A percentile compares a stretch with the other conserved stretches of the same genome.
These are phyloP conservation scores for Globisporangium carolinianum DNA, from an alignment of 352 stramenopile genomes.

Conservation along the genomic window DNA sequence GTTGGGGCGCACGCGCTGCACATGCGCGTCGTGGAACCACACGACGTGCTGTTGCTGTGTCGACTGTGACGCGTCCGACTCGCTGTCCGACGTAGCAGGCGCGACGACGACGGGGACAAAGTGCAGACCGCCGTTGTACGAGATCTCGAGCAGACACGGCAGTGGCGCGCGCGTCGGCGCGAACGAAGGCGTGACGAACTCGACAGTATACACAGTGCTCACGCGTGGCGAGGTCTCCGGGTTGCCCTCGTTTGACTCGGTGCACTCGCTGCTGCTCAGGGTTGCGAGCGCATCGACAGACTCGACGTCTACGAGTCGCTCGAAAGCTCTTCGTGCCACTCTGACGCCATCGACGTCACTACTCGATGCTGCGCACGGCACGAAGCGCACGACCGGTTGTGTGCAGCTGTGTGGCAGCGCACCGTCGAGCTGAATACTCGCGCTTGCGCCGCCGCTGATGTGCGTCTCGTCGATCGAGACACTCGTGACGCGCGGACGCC, in stretches of 20 bases:
- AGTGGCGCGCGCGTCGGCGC: conserved; percentile 11
- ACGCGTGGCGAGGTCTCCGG: conserved; percentile 1
- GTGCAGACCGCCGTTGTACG: conserved; percentile 40
- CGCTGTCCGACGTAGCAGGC: background rate
- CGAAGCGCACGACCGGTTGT: conserved; percentile 30
- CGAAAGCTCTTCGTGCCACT: background rate
- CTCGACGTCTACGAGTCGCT: background rate
- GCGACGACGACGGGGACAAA: conserved; percentile 31
- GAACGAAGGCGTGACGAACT: conserved; percentile 24
- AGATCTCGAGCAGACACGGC: conserved; percentile 42
- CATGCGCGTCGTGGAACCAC: conserved; percentile 33
- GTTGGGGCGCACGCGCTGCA: conserved; percentile 40
- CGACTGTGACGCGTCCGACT: background rate
- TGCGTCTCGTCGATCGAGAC: conserved; percentile 39
- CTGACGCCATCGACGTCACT: background rate
- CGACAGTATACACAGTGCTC: conserved; percentile 7
- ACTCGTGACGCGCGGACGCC: conserved; percentile 23
- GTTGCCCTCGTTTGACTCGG: background rate
- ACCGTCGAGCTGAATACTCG: conserved; percentile 29
- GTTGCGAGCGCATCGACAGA: background rate
- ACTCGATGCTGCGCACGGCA: conserved; percentile 14
- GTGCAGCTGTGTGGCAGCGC: conserved; percentile 25
- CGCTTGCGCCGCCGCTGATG: conserved; percentile 22
- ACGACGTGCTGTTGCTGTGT: conserved; percentile 25
- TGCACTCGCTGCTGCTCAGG: background rate